These are phyloP conservation scores for Trichoderma pleuroti DNA, from an alignment of 2,329 filamentous ascomycete genomes.

Conservation along the genomic window DNA sequence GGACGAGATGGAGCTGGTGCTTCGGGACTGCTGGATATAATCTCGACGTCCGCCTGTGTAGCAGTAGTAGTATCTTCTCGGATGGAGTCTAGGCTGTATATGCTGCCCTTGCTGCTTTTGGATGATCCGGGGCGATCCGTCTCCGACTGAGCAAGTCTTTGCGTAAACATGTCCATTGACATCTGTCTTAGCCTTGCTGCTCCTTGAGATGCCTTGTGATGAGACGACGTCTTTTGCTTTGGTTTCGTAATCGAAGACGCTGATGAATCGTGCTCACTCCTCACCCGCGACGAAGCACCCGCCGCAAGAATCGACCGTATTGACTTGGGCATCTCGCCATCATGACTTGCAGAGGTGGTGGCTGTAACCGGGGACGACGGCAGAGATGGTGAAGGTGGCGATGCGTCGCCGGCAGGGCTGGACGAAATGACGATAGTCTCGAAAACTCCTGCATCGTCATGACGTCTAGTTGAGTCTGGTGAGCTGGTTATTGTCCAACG, in stretches of 20 bases:
- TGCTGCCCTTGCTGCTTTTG: neutral
- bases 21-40: neutral
- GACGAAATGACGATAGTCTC: conserved; percentile 45
- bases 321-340: conserved; percentile 25
- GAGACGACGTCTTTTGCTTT: neutral
- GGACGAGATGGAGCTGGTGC: neutral
- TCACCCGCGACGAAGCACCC: conserved; percentile 22
- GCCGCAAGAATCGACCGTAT: conserved; percentile 27
- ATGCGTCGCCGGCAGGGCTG: conserved; percentile 35
- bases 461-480: conserved; percentile 41
- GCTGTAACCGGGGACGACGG: conserved; percentile 21
- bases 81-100: neutral
- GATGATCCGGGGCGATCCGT: neutral
- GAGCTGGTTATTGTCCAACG: conserved; percentile 42
- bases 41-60: neutral
- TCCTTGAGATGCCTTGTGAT: conserved; percentile 18
- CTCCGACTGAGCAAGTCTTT: conserved; percentile 13
- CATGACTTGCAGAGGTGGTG: conserved; percentile 8
- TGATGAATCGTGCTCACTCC: conserved; percentile 16
- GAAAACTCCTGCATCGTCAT: conserved; percentile 23
- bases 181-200: conserved; percentile 31
- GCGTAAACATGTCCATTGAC: conserved; percentile 32
- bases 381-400: conserved; percentile 31
- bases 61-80: conserved; percentile 17
- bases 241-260: neutral